phyloP scores from a whole-genome alignment of 2,329 filamentous ascomycete genomes.

The Alternaria sp. region DNA sequence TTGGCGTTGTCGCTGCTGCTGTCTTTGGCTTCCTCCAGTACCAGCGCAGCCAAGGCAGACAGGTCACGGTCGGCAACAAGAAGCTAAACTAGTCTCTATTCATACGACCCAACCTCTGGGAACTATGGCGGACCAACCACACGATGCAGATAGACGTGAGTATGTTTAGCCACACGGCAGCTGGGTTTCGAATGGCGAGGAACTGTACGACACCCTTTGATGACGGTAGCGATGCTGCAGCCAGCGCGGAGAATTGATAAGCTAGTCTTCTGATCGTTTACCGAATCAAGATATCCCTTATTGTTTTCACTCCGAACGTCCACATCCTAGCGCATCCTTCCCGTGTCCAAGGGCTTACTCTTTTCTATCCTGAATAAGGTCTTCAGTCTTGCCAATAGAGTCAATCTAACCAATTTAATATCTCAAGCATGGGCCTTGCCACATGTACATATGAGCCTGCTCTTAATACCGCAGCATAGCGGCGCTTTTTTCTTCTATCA shows the following conservation, averaged over 20 bases:
- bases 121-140: not conserved
- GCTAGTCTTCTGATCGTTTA: not conserved
- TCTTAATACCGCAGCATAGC: not conserved
- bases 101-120: not conserved
- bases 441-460: not conserved
- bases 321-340: not conserved
- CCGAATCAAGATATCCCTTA: not conserved
- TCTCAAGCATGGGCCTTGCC: not conserved
- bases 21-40: slow-evolving; percentile 50
- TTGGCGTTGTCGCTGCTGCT: slow-evolving; percentile 43
- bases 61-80: slow-evolving; percentile 49
- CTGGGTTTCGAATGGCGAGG: not conserved
- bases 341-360: slow-evolving; percentile 7
- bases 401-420: not conserved
- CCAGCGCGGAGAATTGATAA: not conserved
- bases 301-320: not conserved
- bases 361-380: slow-evolving; percentile 12
- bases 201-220: slow-evolving; percentile 13
- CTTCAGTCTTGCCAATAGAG: not conserved
- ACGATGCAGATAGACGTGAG: no score
- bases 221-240: slow-evolving; percentile 1
- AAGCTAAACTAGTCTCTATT: slow-evolving; percentile 44
- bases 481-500: not conserved
- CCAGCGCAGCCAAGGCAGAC: slow-evolving; percentile 47
- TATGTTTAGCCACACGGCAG: not conserved